Evolutionary conservation across 2,329 filamentous ascomycete genomes (phyloP), one percentile per base, ranked within the genome.

Genomic region (Acephala macrosclerotiorum): DNA sequence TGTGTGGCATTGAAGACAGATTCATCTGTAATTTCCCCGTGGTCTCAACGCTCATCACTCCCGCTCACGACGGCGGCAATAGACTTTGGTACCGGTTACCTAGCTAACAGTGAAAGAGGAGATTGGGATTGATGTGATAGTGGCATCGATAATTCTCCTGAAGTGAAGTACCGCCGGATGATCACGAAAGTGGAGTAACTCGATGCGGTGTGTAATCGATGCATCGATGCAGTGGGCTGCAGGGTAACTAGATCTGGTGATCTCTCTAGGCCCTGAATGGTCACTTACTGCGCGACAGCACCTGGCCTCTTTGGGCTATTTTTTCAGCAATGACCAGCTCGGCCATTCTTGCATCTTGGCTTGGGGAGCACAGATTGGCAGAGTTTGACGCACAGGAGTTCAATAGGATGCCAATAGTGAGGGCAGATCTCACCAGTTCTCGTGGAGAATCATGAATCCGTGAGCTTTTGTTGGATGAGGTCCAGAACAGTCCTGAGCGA

Each of bases 281-380:
- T 60, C 64, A 61, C n/a, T n/a, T n/a, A n/a, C 60, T 51, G 57
- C 56, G 38, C 53, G n/a, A 51, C n/a, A 56, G 59, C 29, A 66
- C 53, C 29, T 47, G 29, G 51, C 64, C 57, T 36, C 7, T 56
- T 66, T 60, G 26, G 64, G 56, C 60, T 18, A 56, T 66, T 56
- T 63, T 18, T 29, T 35, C 20, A 60, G 45, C 36, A 53, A 18
- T 26, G 42, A 47, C 26, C 53, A 49, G 55, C 29, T 22, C 38
- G 8, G 18, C 29, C 35, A 16, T 25, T 57, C 55, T n/a, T 57
- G 49, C 25, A 53, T 33, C 26, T 53, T 14, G 25, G 49, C 18
- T 20, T 16, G 33, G 33, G 55, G 33, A 38, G 33, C 29, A 57
- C 35, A 57, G 55, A 40, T 40, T 57, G n/a, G 33, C 29, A 57